A percentile compares a stretch with the other conserved stretches of the same genome.
Evolutionary conservation across 2,329 filamentous ascomycete genomes (phyloP).

Genomic region (Alternaria triticimaculans): DNA sequence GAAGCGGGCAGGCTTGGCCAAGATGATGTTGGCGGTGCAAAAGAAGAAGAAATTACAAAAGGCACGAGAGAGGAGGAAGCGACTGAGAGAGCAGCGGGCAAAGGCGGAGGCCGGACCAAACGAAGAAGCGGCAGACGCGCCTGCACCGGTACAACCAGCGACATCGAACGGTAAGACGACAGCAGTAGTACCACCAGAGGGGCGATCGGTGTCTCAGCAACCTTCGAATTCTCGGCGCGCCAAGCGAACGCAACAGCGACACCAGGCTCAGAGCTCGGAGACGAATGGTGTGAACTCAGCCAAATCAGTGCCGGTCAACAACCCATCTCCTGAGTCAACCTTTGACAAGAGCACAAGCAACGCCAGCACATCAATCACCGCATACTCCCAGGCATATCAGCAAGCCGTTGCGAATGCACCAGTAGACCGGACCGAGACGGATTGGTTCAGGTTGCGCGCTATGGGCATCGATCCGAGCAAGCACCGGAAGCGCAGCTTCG

Average conservation of each 20-base stretch:
- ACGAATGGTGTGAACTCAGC: neutral
- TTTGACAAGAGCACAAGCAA: conserved; percentile 8
- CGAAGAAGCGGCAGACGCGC: neutral
- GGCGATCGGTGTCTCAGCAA: conserved; percentile 18
- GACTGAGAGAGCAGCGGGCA: conserved; percentile 30
- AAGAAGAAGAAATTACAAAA: conserved; percentile 34
- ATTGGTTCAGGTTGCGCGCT: conserved; percentile 60
- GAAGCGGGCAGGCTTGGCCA: conserved; percentile 27
- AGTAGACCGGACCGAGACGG: conserved; percentile 55
- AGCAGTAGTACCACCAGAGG: conserved; percentile 5
- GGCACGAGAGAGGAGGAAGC: conserved; percentile 31
- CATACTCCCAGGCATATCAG: conserved; percentile 36
- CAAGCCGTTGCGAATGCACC: conserved; percentile 26
- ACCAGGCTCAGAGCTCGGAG: neutral
- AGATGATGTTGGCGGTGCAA: conserved; percentile 25
- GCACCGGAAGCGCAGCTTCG: conserved; percentile 41
- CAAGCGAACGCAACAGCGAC: conserved; percentile 28
- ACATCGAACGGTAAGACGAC: conserved; percentile 2
- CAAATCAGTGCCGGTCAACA: neutral
- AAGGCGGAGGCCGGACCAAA: conserved; percentile 15
- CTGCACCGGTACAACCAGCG: neutral
- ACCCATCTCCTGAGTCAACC: conserved; percentile 1
- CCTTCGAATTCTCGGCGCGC: conserved; percentile 26
- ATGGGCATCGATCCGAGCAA: conserved; percentile 53
- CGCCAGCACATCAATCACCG: neutral